Percentiles rank a stretch among this genome's conserved stretches.
Conservation (phyloP, 2,329 filamentous ascomycete species). For the Orbilia ellipsospora region DNA sequence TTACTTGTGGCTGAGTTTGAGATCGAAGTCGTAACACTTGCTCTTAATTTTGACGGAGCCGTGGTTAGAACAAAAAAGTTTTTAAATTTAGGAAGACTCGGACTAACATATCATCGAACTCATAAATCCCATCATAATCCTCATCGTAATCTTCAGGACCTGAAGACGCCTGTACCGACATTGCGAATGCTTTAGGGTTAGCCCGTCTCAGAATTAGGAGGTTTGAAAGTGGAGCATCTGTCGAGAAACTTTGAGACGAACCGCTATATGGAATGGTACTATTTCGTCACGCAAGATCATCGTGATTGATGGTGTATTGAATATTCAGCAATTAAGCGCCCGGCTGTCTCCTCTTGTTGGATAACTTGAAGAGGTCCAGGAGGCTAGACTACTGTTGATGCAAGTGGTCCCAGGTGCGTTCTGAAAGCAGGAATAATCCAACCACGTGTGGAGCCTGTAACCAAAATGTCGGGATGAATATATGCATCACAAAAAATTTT, state of each 20-base stretch:
- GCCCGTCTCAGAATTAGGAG: not conserved
- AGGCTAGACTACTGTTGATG: slow-evolving; percentile 19
- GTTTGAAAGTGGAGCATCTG: not conserved
- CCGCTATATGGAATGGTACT: slow-evolving; percentile 23
- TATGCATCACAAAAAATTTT: not conserved
- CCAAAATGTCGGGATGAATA: slow-evolving; percentile 24
- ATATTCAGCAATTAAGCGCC: slow-evolving; percentile 12
- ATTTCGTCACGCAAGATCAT: slow-evolving; percentile 36
- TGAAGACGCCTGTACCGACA: slow-evolving; percentile 18
- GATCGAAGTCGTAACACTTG: slow-evolving; percentile 48
- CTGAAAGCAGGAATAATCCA: slow-evolving; percentile 5
- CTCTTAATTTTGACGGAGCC: slow-evolving; percentile 16
- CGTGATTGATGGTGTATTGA: slow-evolving; percentile 15
- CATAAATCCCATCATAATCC: slow-evolving; percentile 43
- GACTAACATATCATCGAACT: slow-evolving; percentile 46
- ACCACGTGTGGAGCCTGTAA: slow-evolving; percentile 27
- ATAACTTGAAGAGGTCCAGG: not conserved
- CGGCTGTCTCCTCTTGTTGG: not conserved
- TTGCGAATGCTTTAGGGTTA: not conserved
- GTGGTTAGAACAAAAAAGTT: not conserved
- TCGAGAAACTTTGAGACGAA: not conserved
- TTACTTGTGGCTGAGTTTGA: slow-evolving; percentile 46
- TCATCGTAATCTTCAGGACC: slow-evolving; percentile 30
- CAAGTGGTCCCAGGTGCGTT: slow-evolving; percentile 2
- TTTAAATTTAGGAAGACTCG: not conserved